Evolutionary conservation across 2,329 filamentous ascomycete species (phyloP).

Genomic region (Beauveria pseudobassiana): DNA sequence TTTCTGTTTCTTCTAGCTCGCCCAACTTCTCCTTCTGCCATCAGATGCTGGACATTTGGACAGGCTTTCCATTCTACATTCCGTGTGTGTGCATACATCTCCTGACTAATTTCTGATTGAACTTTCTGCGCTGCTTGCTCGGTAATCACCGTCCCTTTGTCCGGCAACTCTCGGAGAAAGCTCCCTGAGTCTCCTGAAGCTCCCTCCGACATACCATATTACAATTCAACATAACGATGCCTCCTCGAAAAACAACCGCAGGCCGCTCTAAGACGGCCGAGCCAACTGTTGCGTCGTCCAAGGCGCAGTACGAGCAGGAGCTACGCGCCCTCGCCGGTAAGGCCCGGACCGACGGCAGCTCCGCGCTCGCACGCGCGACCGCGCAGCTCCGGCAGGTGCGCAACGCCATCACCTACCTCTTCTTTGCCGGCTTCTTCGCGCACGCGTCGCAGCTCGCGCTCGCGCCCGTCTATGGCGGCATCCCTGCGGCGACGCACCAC

Average conservation of each 20-base stretch:
- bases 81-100: not conserved
- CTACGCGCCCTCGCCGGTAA: constrained; percentile 43
- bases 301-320: constrained; percentile 45
- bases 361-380: constrained; percentile 27
- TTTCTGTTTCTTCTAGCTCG: not conserved
- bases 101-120: not conserved
- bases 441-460: constrained; percentile 68
- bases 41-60: constrained; percentile 15
- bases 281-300: constrained; percentile 1
- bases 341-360: constrained; percentile 26
- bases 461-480: constrained; percentile 81
- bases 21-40: not conserved
- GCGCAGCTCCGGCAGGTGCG: constrained; percentile 35
- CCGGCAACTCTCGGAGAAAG: not conserved
- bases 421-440: constrained; percentile 49
- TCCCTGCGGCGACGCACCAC: constrained; percentile 70
- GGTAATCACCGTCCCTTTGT: not conserved
- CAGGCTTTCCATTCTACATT: not conserved
- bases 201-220: not conserved
- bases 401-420: constrained; percentile 22
- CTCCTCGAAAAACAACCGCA: not conserved
- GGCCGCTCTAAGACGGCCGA: constrained; percentile 14
- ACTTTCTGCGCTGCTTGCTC: not conserved
- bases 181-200: not conserved
- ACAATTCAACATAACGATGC: not conserved